Base-by-base conservation (phyloP, 2,329 filamentous ascomycete species). In the Metarhizium anisopliae region DNA sequence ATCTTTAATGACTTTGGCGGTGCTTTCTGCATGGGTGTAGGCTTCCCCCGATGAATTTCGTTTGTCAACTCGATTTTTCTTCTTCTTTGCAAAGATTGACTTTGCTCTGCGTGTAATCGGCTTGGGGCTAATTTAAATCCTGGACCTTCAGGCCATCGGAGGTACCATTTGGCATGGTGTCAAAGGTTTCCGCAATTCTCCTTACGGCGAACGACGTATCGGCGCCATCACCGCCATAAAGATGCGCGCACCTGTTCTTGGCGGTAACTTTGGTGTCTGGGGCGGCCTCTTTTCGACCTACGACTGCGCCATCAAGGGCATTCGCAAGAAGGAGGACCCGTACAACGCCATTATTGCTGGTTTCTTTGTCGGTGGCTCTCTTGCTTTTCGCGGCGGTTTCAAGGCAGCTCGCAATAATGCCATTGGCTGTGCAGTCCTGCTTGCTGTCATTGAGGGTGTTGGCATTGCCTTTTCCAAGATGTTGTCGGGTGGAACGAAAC, bases 191-290 rank as follows among this genome's bases (percentile, higher is more conserved):
- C 80, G 91, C 70, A 95, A 90, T 76, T 89, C 85, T 57, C 89
- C 89, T 42, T 90, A 95, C 72, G 94, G 94, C 70, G 94, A 99
- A 79, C 84, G 94, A 70, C 83, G 93, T 72, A 93, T 97, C 79
- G 94, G 94, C 70, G 90, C 94, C 64, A 82, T 99, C 75, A 96
- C 93, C 66, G 94, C 94, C 58, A 91, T 99, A 75, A 99, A 99
- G 81, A 92, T 94, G 69, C 88, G 94, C 69, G 94, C 94, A 47
- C 94, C 94, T 2, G 93, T 97, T 38, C 82, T 97, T 51, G 94
- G 94, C 68, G 94, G 94, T 67, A 99, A 99, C 79, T 99, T 97
- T 66, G 93, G 93, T 66, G 90, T 95, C 56, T 97, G 94, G 93
- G 93, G 94, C 69, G 94, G 94, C 62, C 78, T 97, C 56, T 97